Evolutionary conservation across 2,329 filamentous ascomycete genomes (phyloP), one percentile per base, ranked within the genome.

Genomic region (Elsinoe batatas): DNA sequence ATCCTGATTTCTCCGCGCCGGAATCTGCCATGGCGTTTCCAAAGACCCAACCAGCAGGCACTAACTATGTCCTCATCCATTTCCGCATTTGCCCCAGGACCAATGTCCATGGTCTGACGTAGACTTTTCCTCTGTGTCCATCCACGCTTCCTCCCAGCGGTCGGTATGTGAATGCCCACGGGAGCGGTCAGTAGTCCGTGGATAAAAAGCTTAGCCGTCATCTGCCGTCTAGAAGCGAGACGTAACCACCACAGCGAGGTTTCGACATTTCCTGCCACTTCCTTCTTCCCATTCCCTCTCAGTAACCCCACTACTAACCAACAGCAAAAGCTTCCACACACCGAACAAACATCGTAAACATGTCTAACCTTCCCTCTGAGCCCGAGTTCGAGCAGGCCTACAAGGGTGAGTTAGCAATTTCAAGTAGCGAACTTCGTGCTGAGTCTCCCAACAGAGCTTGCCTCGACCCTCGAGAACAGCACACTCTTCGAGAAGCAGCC

Each of bases 371-470:
- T 68, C 83, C 88, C 53, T 76, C 77, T 61, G 91, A 97, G 82
- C 91, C 93, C 69, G 91, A 98, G 79, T 97, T 97, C 78, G 84
- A 96, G 83, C 91, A 97, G 82, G 91, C 91, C 69, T 95, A 95
- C 83, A 88, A 90, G 73, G 89, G 89, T 94, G 76, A 68, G 79
- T 71, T 10, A 38, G 26, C 10, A 6, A 17, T 5, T 35, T 1
- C 26, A 18, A 44, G 13, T 13, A 35, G 13, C 17, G 13, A 35
- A 13, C 15, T 15, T 2, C 32, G 2, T 35, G 26, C 53, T 42
- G 8, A 35, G n/a, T 13, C 42, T n/a, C 49, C 32, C 53, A 44
- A 62, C 69, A 94, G 91, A 98, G 82, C 88, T 98, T 64, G 88
- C 80, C 73, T 93, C 87, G 69, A 95, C 91, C 60, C 88, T 98